Evolutionary conservation across 257 asterid species (phyloP), one percentile per base, ranked within the genome.

Genomic region (Cordia subcordata): DNA sequence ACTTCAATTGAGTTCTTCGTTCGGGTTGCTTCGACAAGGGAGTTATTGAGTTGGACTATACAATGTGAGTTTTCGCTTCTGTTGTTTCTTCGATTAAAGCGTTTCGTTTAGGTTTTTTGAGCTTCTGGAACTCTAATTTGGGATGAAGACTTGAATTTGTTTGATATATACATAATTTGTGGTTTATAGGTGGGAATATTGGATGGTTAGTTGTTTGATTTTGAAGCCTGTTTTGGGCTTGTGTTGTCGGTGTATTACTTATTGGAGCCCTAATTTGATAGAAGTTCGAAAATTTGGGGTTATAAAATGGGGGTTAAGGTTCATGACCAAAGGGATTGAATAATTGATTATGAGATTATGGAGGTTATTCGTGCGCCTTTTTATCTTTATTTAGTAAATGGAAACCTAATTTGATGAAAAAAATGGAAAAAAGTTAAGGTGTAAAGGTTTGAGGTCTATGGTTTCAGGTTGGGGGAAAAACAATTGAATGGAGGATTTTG

Each of bases 41-140:
- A 42, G 47, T 42, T 14, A 11, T 42, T 14, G 10, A 42, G 3
- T 42, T 11, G n/a, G 15, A 11, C 15, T 49, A 14, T 8, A 49
- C 53, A 56, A 66, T 45, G 67, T 68, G 57, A 42, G 66, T 44
- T 59, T 66, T 35, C 21, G 23, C 35, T 23, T 32, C 23, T n/a
- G 13, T 53, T 53, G 15, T 57, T 49, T 57, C 22, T 38, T 50
- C 40, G 23, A 37, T 13, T 20, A 23, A 8, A 35, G 45, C 21
- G 8, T 16, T n/a, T 27, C 9, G 22, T 46, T 63, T 20, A 0
- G 39, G 5, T 13, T 20, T 11, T 18, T 13, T 20, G 12, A 49
- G 65, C 46, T 60, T 22, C 22, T 52, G 32, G 21, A 49, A 14
- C 53, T 19, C 53, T 49, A 49, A 49, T 49, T 49, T 49, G 53